phyloP scores from a whole-genome alignment of 148 eudicot species.

The Cornus suecica region DNA sequence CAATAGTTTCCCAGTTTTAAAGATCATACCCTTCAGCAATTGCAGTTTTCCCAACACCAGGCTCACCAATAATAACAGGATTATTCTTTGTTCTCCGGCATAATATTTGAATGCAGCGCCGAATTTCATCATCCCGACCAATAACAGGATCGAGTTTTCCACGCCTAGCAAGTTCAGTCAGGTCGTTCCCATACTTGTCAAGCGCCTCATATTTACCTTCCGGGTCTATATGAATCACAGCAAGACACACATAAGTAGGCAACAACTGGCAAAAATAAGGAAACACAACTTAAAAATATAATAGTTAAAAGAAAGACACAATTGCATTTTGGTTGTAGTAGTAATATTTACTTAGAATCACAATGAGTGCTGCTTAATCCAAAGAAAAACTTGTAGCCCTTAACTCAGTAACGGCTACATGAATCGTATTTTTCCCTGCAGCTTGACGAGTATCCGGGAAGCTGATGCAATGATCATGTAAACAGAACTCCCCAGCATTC shows the following conservation, averaged over 20 bases:
- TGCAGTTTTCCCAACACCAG: constrained; percentile 99
- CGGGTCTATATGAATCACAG: constrained; percentile 47
- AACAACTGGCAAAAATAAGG: constrained; percentile 2
- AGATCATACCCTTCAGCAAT: constrained; percentile 91
- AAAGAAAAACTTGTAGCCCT: neutral
- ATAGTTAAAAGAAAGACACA: neutral
- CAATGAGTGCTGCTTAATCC: neutral
- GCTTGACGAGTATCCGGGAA: no score
- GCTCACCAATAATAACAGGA: constrained; percentile 99
- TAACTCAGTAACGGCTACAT: no score
- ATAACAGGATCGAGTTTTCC: constrained; percentile 98
- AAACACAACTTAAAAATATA: neutral
- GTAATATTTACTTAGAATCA: neutral
- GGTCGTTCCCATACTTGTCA: constrained; percentile 91
- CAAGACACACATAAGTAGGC: neutral
- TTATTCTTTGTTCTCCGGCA: constrained; percentile 92
- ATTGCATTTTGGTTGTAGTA: neutral
- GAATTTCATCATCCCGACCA: constrained; percentile 95
- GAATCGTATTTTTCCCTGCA: no score
- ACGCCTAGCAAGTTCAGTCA: constrained; percentile 90
- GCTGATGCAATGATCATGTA: no score
- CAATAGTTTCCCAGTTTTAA: neutral
- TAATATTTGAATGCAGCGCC: constrained; percentile 94
- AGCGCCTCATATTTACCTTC: constrained; percentile 94
- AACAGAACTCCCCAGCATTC: no score